Evolutionary conservation across 176 grass and related monocot genomes (phyloP), one percentile per base, ranked within the genome.

Genomic region (Hordeum vulgare): DNA sequence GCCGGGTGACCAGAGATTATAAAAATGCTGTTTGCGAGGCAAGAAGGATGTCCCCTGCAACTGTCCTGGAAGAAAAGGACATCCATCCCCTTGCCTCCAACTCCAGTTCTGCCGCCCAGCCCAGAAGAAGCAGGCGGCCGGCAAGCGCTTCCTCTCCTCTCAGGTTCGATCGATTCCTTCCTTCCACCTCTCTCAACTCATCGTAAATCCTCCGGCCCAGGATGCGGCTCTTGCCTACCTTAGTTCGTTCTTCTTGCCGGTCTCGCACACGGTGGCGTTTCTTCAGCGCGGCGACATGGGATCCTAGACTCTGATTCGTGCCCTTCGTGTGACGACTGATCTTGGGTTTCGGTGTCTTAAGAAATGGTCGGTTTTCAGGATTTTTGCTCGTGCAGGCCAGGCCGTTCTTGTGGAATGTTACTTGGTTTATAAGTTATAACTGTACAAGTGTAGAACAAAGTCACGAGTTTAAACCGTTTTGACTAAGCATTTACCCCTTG

Each of bases 81-180:
- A 66, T 23, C 61, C 60, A 28, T 41, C 70, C 26, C 70, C 70
- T 45, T 73, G 41, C 70, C 70, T 47, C 42, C 25, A 49, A 24
- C 70, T 47, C 42, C 15, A 49, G 24, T 74, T 20, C 37, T 53
- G 62, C 78, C 78, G 40, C 33, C 42, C 58, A 63, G 37, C 37
- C 37, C 53, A 56, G 53, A 56, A 56, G 20, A 56, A 56, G 53
- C 17, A 80, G 78, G 41, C 9, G 41, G 24, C 42, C 60, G 45
- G 24, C 59, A 35, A 80, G 40, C 18, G 8, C 40, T 18, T 31
- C 37, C 17, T 47, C 44, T 47, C 45, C 3, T 65, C 77, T 24
- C 78, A 51, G 78, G 78, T 80, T 67, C 20, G 61, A 80, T 66
- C 12, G 28, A 80, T 67, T 34, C 61, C 61, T 45, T 13, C 41